phyloP scores from a whole-genome alignment of 768 basidiomycete genomes.

The Tylopilus sp. region DNA sequence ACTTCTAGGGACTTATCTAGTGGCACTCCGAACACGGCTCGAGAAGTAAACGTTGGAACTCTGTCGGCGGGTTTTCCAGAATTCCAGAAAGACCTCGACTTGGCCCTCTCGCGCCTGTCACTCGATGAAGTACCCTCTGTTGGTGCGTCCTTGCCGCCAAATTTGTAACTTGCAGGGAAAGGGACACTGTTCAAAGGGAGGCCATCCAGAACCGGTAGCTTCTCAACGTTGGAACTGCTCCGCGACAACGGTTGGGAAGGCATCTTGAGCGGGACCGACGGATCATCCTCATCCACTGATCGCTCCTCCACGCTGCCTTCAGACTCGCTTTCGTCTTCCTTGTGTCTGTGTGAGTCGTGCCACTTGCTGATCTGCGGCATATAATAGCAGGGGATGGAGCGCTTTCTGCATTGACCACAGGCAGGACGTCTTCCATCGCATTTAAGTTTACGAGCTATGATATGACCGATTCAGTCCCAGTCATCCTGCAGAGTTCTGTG shows the following conservation, averaged over 20 bases:
- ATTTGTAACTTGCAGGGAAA: conserved; percentile 88
- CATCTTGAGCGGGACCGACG: conserved; percentile 57
- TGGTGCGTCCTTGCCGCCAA: conserved; percentile 70
- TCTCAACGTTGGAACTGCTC: conserved; percentile 35
- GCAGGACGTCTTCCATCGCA: conserved; percentile 85
- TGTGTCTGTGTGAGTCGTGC: conserved; percentile 60
- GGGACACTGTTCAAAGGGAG: conserved; percentile 77
- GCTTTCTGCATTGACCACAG: conserved; percentile 78
- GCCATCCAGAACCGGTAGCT: conserved; percentile 31
- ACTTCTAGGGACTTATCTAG: conserved; percentile 87
- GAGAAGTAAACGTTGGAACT: conserved; percentile 40
- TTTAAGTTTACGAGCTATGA: conserved; percentile 78
- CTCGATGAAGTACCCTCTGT: conserved; percentile 39
- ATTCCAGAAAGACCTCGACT: conserved; percentile 91
- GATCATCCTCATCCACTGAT: conserved; percentile 47
- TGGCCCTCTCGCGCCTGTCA: conserved; percentile 88
- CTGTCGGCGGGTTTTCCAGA: conserved; percentile 67
- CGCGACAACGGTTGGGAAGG: conserved; percentile 33
- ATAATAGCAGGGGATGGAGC: conserved; percentile 76
- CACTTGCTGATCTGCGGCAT: conserved; percentile 71
- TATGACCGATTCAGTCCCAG: conserved; percentile 19
- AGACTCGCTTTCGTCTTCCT: conserved; percentile 53
- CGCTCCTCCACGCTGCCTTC: conserved; percentile 64
- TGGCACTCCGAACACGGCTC: conserved; percentile 86
- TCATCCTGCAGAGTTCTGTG: conserved; percentile 9